Percentiles rank a stretch among this genome's conserved stretches.
phyloP scores from a whole-genome alignment of 139 green algal genomes.

The Chlorella vulgaris region DNA sequence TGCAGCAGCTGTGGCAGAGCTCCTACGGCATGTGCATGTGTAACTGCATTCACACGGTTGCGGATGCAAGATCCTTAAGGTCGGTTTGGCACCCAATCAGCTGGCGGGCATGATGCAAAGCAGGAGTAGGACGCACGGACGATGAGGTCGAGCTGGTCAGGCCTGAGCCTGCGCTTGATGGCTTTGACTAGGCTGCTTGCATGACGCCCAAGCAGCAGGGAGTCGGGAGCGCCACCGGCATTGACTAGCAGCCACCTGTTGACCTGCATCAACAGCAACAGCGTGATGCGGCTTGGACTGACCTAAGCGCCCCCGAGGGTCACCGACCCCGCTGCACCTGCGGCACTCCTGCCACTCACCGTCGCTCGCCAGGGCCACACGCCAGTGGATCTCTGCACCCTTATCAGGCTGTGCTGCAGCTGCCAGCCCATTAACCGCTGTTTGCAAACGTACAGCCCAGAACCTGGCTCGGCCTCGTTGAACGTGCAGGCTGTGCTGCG shows the following conservation, averaged over 20 bases:
- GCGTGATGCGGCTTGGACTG: no score
- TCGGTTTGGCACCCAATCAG: not conserved
- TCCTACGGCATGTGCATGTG: not conserved
- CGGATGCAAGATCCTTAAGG: not conserved
- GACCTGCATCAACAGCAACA: no score
- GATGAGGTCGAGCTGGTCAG: slow-evolving; percentile 1
- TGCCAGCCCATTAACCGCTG: not conserved
- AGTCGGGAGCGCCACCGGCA: not conserved
- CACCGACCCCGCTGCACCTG: no score
- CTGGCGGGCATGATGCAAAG: not conserved
- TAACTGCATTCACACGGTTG: not conserved
- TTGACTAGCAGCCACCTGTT: slow-evolving; percentile 4
- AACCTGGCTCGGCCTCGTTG: not conserved
- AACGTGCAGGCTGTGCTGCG: not conserved
- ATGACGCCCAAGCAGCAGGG: not conserved
- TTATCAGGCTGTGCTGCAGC: not conserved
- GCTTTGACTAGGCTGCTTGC: not conserved
- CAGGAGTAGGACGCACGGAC: not conserved
- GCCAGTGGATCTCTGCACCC: not conserved
- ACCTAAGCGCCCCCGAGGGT: no score
- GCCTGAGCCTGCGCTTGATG: not conserved
- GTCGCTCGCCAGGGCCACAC: not conserved
- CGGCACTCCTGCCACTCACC: not conserved
- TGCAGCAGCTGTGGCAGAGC: slow-evolving; percentile 18
- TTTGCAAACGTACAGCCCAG: not conserved